Evolutionary conservation across 2,329 filamentous ascomycete genomes (phyloP), one percentile per base, ranked within the genome.

Genomic region (Xylariales sp.): DNA sequence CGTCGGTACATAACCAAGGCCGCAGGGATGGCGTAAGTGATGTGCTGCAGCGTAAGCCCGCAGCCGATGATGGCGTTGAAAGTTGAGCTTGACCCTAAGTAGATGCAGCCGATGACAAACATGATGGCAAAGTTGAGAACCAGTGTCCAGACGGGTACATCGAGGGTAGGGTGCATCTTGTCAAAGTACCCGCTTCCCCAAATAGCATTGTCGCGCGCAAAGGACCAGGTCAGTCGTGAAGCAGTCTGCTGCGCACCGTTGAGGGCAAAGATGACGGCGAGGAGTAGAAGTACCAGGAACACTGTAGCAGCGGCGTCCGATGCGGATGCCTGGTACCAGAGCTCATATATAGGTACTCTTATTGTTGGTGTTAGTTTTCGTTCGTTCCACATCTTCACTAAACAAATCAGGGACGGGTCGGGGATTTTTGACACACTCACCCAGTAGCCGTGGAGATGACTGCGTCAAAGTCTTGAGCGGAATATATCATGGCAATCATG

Each of bases 401-500:
- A n/a, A n/a, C n/a, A n/a, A n/a, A n/a, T n/a, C n/a, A n/a, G n/a
- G n/a, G n/a, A n/a, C n/a, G n/a, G n/a, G n/a, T n/a, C n/a, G n/a
- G n/a, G n/a, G n/a, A n/a, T n/a, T n/a, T n/a, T n/a, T n/a, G n/a
- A n/a, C n/a, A n/a, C n/a, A 31, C 29, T 31, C 15, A 31, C 29
- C 29, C 29, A 31, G 29, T 31, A 17, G 13, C 10, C 14, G 29
- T 31, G 7, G 29, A 31, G 13, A 31, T 15, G 15, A 31, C 29
- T 5, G 14, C 19, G 8, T 31, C 29, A 31, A 31, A 31, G 6
- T 31, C 29, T 18, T 31, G 29, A 15, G 19, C 29, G 29, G 16
- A 31, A 18, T 31, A 31, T 11, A 31, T 13, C 29, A 31, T 31
- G 29, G 29, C 29, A 11, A 31, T 31, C 29, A 31, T 31, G 7